phyloP scores from a whole-genome alignment of 2,329 filamentous ascomycete genomes.

The Akanthomyces lecanii region DNA sequence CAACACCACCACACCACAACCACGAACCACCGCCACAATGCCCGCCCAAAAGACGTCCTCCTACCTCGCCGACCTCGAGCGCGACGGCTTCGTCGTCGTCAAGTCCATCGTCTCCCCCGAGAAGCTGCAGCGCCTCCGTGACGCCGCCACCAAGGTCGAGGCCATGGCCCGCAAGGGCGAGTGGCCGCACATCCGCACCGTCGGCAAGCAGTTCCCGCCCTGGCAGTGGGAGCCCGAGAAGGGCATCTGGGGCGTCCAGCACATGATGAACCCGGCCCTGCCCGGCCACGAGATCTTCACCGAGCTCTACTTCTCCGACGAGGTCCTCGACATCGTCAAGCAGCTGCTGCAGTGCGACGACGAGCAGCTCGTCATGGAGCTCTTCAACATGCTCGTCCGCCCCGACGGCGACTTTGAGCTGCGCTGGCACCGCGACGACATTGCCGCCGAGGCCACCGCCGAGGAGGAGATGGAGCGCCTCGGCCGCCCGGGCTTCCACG shows the following conservation, averaged over 20 bases:
- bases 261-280: conserved; percentile 71
- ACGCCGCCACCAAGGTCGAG: conserved; percentile 54
- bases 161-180: conserved; percentile 60
- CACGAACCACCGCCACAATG: conserved; percentile 15
- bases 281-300: conserved; percentile 59
- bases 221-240: conserved; percentile 59
- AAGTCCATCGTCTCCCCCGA: conserved; percentile 56
- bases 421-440: conserved; percentile 83
- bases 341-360: conserved; percentile 56
- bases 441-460: conserved; percentile 58
- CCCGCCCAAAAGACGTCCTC: conserved; percentile 19
- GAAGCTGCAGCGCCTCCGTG: conserved; percentile 56
- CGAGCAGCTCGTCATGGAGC: conserved; percentile 73
- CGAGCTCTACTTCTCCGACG: conserved; percentile 65
- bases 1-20: background rate
- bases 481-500: conserved; percentile 60
- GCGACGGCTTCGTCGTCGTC: conserved; percentile 73
- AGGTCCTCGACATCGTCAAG: conserved; percentile 59
- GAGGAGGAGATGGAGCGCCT: conserved; percentile 65
- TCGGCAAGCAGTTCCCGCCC: conserved; percentile 87
- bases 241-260: conserved; percentile 88
- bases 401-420: conserved; percentile 69
- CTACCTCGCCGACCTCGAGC: conserved; percentile 49
- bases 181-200: conserved; percentile 79
- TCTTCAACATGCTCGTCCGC: conserved; percentile 80